Percentiles rank a stretch among this genome's conserved stretches.
These are phyloP conservation scores for Cyberlindnera maritima DNA, from an alignment of 805 yeast species.

Conservation along the genomic window DNA sequence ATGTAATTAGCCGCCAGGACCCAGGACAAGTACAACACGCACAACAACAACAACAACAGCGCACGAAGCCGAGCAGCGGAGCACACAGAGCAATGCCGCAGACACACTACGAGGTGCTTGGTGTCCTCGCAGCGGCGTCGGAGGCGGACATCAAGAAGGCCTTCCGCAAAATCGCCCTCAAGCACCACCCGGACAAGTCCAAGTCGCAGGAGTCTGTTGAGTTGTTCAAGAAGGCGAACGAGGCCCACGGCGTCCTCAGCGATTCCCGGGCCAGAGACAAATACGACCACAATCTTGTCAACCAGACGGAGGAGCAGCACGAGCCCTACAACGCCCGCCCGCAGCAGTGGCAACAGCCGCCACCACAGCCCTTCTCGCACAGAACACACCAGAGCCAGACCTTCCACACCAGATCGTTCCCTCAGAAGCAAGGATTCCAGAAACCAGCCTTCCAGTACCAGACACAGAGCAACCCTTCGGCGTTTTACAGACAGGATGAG, in stretches of 20 bases:
- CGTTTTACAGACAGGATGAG: background rate
- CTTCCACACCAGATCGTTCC: background rate
- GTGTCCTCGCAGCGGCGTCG: conserved; percentile 23
- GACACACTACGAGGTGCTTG: conserved; percentile 30
- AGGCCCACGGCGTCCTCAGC: conserved; percentile 32
- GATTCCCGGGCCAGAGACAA: conserved; percentile 27
- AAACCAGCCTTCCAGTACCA: background rate
- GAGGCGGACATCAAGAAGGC: conserved; percentile 34
- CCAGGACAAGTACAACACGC: too few species aligned
- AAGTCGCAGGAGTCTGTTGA: conserved; percentile 23
- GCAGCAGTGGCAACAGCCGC: too few species aligned
- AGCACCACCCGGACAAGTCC: conserved; percentile 47
- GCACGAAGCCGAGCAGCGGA: too few species aligned
- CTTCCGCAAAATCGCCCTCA: conserved; percentile 37
- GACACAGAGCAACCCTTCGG: background rate
- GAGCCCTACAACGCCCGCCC: too few species aligned
- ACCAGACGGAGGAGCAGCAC: too few species aligned
- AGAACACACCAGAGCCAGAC: too few species aligned
- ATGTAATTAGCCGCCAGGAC: too few species aligned
- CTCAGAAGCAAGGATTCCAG: background rate
- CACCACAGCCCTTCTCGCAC: too few species aligned
- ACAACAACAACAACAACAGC: too few species aligned
- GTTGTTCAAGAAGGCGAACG: conserved; percentile 30
- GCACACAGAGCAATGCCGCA: background rate
- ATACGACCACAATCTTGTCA: too few species aligned